Conservation (phyloP, 306 rosid genomes). For the Vachellia collinsii region DNA sequence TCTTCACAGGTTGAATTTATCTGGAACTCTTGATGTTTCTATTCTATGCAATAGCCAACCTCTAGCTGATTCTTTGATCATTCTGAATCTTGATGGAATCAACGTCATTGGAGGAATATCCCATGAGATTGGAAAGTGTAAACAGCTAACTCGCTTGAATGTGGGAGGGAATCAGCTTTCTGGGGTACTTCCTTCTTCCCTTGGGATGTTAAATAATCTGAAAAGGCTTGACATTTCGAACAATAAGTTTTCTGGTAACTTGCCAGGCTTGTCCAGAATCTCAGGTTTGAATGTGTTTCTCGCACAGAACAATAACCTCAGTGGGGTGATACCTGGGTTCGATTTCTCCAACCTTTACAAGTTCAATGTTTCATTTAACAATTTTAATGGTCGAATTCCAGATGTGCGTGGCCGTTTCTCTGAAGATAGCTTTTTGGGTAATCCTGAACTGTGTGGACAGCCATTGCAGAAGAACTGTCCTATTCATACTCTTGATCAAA, state of each 20-base stretch:
- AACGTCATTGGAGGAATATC: constrained; percentile 54
- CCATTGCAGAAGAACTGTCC: constrained; percentile 56
- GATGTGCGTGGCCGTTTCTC: constrained; percentile 40
- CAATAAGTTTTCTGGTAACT: constrained; percentile 56
- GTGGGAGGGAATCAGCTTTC: constrained; percentile 55
- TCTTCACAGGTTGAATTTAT: constrained; percentile 46
- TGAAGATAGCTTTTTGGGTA: constrained; percentile 62
- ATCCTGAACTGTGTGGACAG: constrained; percentile 66
- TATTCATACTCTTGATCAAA: neutral
- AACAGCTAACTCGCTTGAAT: constrained; percentile 53
- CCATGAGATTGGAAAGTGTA: constrained; percentile 53
- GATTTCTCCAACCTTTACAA: constrained; percentile 57
- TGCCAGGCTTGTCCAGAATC: constrained; percentile 65
- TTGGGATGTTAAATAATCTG: constrained; percentile 52
- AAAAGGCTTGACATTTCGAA: constrained; percentile 62
- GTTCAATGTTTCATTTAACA: constrained; percentile 68
- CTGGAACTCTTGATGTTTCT: constrained; percentile 58
- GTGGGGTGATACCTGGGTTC: constrained; percentile 57
- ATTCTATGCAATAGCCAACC: constrained; percentile 53
- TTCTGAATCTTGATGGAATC: constrained; percentile 57
- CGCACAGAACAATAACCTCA: constrained; percentile 63
- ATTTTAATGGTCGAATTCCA: constrained; percentile 57
- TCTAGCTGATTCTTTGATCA: constrained; percentile 56
- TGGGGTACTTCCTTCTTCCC: constrained; percentile 64
- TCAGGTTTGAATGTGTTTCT: constrained; percentile 63